A percentile compares a stretch with the other conserved stretches of the same genome.
Evolutionary conservation across 208 protist species (phyloP).

Genomic region (Leishmania turanica): DNA sequence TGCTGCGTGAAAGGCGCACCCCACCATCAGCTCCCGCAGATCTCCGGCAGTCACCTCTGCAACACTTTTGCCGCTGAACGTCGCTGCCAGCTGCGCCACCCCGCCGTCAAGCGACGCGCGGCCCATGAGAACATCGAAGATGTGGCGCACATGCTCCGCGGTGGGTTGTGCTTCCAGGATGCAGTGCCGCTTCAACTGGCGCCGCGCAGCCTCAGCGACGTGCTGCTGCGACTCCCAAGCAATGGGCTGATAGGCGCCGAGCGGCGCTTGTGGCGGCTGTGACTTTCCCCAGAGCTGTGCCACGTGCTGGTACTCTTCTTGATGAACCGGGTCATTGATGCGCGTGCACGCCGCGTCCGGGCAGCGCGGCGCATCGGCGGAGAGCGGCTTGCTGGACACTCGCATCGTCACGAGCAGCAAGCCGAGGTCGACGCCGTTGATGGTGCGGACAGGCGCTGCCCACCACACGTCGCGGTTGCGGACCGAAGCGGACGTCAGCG

Average conservation of each 20-base stretch:
- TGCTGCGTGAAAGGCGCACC: slow-evolving; percentile 65
- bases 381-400: slow-evolving; percentile 54
- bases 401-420: slow-evolving; percentile 65
- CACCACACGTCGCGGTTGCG: slow-evolving; percentile 82
- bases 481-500: slow-evolving; percentile 37
- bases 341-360: slow-evolving; percentile 41
- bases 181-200: slow-evolving; percentile 58
- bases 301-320: slow-evolving; percentile 70
- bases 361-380: slow-evolving; percentile 53
- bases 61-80: slow-evolving; percentile 37
- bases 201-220: slow-evolving; percentile 54
- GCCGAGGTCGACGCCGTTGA: slow-evolving; percentile 62
- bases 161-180: slow-evolving; percentile 67
- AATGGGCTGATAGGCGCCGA: slow-evolving; percentile 72
- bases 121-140: slow-evolving; percentile 84
- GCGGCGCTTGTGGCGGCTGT: slow-evolving; percentile 48
- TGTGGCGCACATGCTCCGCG: slow-evolving; percentile 78
- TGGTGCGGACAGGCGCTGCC: slow-evolving; percentile 64
- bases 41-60: slow-evolving; percentile 42
- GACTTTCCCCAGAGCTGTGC: slow-evolving; percentile 50
- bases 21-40: slow-evolving; percentile 77
- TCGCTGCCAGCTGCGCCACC: slow-evolving; percentile 50
- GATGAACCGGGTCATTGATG: slow-evolving; percentile 85
- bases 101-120: slow-evolving; percentile 43
- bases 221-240: slow-evolving; percentile 78